Base-by-base conservation (phyloP, 2,329 filamentous ascomycete species). In the Juglanconis oblonga region DNA sequence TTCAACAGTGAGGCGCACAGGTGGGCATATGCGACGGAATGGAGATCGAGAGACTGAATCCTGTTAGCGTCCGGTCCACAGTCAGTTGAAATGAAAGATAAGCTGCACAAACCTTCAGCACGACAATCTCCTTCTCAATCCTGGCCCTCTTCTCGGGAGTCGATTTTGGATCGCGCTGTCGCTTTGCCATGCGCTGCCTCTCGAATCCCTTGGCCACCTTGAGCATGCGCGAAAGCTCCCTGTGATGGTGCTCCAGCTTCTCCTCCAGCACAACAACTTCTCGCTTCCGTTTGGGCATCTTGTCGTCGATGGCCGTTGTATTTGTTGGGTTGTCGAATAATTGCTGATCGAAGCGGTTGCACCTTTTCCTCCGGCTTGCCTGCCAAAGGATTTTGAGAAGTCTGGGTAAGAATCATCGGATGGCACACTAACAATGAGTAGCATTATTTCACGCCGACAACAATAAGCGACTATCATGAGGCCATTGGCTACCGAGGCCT, bases 181-280 rank as follows among this genome's bases (percentile, higher is more conserved):
- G 77, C 71, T 85, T 88, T 63, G 87, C 82, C 62, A 90, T 81
- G 65, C 92, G 90, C 74, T 94, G 91, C 50, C 90, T 82, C 77
- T 94, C 90, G 69, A 91, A 89, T 51, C 87, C 87, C 70, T 90
- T 91, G 59, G 87, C 88, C 10, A 81, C 78, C 73, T 92, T 92
- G 62, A 94, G 79, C 0, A 87, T 88, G 60, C 85, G 82, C 63
- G 81, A 81, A 8, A 94, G 77, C 40, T 86, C 80, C 69, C 84
- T 85, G 64, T 81, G 79, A 67, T 80, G 77, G 65, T 83, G 81
- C 32, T 42, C 55, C 42, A 65, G 52, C 53, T 38, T 61, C 54
- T 62, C 58, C 55, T 55, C 59, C 48, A 59, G 17, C 59, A 71
- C 75, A 35, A 75, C 72, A 50, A 81, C 77, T 59, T 70, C 70